Conservation (phyloP, 2,329 filamentous ascomycete species). For the Helotiales sp. region DNA sequence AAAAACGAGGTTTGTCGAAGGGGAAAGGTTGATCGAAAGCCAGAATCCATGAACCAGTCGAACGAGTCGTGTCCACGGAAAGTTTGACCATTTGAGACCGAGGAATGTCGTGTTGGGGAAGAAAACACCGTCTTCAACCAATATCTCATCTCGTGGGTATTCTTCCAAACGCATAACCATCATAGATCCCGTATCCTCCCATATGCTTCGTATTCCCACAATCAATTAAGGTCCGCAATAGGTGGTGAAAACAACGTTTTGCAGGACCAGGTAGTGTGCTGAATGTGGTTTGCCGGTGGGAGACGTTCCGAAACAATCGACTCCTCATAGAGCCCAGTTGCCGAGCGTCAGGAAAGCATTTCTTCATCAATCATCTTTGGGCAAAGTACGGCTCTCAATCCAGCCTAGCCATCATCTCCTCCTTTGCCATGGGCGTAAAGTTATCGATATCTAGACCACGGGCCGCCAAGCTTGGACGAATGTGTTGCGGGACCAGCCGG, state of each 20-base stretch:
- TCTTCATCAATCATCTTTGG: constrained; percentile 41
- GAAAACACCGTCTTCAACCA: constrained; percentile 36
- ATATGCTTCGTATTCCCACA: constrained; percentile 40
- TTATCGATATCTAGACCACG: constrained; percentile 92
- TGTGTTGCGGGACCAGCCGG: constrained; percentile 84
- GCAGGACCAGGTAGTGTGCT: constrained; percentile 40
- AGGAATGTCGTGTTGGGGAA: constrained; percentile 35
- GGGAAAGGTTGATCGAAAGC: constrained; percentile 35
- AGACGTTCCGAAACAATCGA: constrained; percentile 39
- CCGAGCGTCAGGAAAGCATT: constrained; percentile 44
- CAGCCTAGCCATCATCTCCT: constrained; percentile 96
- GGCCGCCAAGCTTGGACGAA: constrained; percentile 73
- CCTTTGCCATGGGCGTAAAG: constrained; percentile 87
- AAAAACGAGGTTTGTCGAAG: constrained; percentile 39
- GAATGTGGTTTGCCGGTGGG: constrained; percentile 35
- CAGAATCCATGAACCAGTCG: constrained; percentile 33
- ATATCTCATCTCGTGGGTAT: constrained; percentile 41
- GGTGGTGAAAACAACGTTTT: constrained; percentile 35
- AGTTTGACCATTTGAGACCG: constrained; percentile 30
- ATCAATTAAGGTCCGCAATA: constrained; percentile 37
- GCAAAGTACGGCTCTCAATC: constrained; percentile 65
- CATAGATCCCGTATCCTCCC: constrained; percentile 40
- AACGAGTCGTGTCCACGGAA: constrained; percentile 33
- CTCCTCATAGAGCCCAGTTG: constrained; percentile 36
- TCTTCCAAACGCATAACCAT: constrained; percentile 44